Percentiles rank a stretch among this genome's conserved stretches.
Evolutionary conservation across 352 stramenopile genomes (phyloP).

Genomic region (Phytophthora crassamura): DNA sequence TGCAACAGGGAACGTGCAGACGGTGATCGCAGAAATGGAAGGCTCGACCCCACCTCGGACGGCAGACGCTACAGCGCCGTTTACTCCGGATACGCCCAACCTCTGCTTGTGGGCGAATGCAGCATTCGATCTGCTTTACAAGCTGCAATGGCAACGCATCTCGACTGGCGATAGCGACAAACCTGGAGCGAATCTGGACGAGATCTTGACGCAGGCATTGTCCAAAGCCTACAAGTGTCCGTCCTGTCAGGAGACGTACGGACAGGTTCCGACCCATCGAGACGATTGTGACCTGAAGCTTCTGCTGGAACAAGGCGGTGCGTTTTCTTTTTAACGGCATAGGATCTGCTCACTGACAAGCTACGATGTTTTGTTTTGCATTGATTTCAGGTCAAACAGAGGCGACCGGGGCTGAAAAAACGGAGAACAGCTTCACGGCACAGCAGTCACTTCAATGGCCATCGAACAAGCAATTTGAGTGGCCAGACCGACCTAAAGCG

Average conservation of each 20-base stretch:
- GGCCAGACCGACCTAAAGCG: constrained; percentile 18
- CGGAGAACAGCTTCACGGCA: not conserved
- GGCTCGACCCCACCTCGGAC: constrained; percentile 25
- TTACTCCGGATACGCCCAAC: constrained; percentile 49
- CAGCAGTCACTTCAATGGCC: constrained; percentile 20
- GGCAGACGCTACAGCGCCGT: constrained; percentile 33
- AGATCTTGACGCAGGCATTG: constrained; percentile 43
- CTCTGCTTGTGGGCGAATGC: constrained; percentile 79
- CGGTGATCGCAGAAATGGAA: constrained; percentile 42
- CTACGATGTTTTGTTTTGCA: not conserved
- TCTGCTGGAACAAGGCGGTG: constrained; percentile 61
- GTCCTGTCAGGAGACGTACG: constrained; percentile 57
- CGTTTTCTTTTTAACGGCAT: constrained; percentile 6
- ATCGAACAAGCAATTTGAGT: constrained; percentile 27
- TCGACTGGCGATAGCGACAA: constrained; percentile 8
- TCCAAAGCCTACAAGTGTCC: constrained; percentile 53
- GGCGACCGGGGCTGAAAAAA: not conserved
- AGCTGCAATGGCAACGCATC: constrained; percentile 66
- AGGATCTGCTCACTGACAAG: not conserved
- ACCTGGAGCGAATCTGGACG: constrained; percentile 35
- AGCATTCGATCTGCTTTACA: constrained; percentile 74
- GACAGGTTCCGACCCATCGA: constrained; percentile 45
- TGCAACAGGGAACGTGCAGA: constrained; percentile 16
- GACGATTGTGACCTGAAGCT: constrained; percentile 69
- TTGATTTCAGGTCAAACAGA: constrained; percentile 25